Conservation (phyloP, 2,329 filamentous ascomycete species). For the Beauveria brongniartii region DNA sequence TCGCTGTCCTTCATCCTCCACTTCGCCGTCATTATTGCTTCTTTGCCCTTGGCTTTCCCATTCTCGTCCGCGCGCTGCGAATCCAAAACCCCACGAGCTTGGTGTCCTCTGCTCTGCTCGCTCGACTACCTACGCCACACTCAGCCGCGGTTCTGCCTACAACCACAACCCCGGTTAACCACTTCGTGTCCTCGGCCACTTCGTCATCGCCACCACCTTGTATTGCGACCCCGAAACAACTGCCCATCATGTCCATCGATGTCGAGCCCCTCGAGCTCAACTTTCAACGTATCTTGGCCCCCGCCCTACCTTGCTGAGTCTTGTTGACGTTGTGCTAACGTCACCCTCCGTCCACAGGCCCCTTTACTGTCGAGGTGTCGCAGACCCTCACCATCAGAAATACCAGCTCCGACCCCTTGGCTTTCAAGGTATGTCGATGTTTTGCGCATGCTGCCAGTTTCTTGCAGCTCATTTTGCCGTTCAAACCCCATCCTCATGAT, state of each 20-base stretch:
- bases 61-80: not conserved
- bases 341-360: slow-evolving; percentile 37
- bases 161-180: not conserved
- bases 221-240: not conserved
- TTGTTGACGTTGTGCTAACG: slow-evolving; percentile 8
- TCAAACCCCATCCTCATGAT: not conserved
- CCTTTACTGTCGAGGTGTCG: slow-evolving; percentile 58
- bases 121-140: not conserved
- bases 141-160: slow-evolving; percentile 3
- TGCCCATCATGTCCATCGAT: slow-evolving; percentile 77
- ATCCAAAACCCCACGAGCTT: not conserved
- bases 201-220: slow-evolving; percentile 5
- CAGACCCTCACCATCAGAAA: slow-evolving; percentile 59
- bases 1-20: slow-evolving; percentile 1
- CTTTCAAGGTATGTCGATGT: slow-evolving; percentile 54
- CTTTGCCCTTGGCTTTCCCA: not conserved
- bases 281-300: slow-evolving; percentile 70
- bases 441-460: not conserved
- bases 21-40: slow-evolving; percentile 4
- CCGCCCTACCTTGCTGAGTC: not conserved
- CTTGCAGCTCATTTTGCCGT: not conserved
- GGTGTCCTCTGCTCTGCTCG: not conserved
- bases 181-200: slow-evolving; percentile 4
- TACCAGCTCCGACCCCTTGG: slow-evolving; percentile 52
- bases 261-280: slow-evolving; percentile 85